Evolutionary conservation across 371 early-diverging fungal species (phyloP).

Genomic region (Apophysomyces elegans): DNA sequence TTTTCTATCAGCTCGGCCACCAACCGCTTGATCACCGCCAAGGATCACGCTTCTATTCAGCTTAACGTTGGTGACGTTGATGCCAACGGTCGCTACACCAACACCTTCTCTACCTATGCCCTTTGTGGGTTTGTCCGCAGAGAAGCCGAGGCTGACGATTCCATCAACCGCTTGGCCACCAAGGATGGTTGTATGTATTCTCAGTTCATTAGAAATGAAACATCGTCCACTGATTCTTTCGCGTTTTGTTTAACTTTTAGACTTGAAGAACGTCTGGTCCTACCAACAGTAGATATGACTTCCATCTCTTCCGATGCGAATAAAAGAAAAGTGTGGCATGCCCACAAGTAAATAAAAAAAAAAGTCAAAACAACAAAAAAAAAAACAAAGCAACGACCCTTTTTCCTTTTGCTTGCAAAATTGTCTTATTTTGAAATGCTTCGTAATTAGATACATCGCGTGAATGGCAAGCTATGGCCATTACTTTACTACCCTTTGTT

Average conservation of each 20-base stretch:
- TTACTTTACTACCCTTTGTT: too few relatives aligned
- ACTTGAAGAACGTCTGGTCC: conserved; percentile 58
- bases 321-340: not conserved
- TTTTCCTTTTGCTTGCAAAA: too few relatives aligned
- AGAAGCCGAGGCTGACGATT: conserved; percentile 94
- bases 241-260: conserved; percentile 13
- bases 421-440: too few relatives aligned
- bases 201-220: not conserved
- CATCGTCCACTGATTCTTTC: not conserved
- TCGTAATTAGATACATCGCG: too few relatives aligned
- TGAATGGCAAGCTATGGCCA: too few relatives aligned
- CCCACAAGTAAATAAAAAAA: too few relatives aligned
- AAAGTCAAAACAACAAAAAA: too few relatives aligned
- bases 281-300: conserved; percentile 45
- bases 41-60: conserved; percentile 99
- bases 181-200: conserved; percentile 75
- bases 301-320: not conserved
- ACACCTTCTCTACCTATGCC: conserved; percentile 86
- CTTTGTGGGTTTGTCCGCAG: conserved; percentile 93
- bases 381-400: too few relatives aligned
- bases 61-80: conserved; percentile 97
- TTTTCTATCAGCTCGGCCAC: conserved; percentile 48
- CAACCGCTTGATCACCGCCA: conserved; percentile 58
- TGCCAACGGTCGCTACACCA: conserved; percentile 81
- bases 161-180: conserved; percentile 95